phyloP scores from a whole-genome alignment of 208 protist genomes.

The Acanthamoeba lenticulata region DNA sequence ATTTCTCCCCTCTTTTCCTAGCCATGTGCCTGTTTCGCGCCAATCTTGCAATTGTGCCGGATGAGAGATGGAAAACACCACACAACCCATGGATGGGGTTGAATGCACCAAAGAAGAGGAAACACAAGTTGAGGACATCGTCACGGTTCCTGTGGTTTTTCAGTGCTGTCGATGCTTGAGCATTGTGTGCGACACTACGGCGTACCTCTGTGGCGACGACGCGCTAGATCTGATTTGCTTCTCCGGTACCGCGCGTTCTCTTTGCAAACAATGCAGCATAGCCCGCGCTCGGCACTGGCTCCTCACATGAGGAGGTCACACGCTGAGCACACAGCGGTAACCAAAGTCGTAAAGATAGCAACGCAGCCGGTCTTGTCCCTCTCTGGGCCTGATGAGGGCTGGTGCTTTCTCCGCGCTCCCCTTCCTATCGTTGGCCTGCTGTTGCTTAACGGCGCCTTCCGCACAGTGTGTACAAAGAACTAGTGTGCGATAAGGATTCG shows the following conservation, averaged over 20 bases:
- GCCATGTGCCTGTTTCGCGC: too few species aligned
- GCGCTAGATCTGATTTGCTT: not conserved
- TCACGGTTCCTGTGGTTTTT: not conserved
- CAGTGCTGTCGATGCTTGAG: not conserved
- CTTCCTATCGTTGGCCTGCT: not conserved
- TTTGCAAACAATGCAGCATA: not conserved
- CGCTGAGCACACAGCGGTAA: not conserved
- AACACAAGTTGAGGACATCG: too few species aligned
- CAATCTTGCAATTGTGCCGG: too few species aligned
- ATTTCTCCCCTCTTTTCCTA: too few species aligned
- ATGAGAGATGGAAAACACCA: too few species aligned
- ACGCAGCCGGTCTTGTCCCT: not conserved
- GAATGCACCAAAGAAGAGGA: too few species aligned
- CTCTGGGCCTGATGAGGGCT: not conserved
- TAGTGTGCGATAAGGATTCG: not conserved
- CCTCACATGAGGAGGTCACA: too few species aligned
- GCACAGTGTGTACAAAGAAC: not conserved
- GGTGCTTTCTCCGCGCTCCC: not conserved
- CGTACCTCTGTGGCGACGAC: not conserved
- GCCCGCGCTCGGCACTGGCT: not conserved
- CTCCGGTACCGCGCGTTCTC: not conserved
- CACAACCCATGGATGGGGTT: too few species aligned
- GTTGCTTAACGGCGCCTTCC: not conserved
- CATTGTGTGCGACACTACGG: not conserved
- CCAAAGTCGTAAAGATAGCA: not conserved